Conservation (phyloP, 805 yeast genomes). For the Teunomyces stri region DNA sequence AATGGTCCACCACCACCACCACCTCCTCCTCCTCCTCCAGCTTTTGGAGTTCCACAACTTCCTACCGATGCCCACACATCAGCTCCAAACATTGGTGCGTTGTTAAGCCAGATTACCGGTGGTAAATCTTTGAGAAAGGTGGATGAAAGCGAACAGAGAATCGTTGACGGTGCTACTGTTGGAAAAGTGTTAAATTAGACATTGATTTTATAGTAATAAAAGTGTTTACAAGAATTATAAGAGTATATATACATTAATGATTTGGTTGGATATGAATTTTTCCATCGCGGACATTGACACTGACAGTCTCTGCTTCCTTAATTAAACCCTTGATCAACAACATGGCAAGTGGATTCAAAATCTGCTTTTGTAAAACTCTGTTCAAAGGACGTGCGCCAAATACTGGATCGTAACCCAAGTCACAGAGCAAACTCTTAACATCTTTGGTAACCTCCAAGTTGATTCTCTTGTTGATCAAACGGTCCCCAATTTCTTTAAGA, state of each 20-base stretch:
- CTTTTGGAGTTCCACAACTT: conserved; percentile 26
- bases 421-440: conserved; percentile 77
- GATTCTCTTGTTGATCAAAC: conserved; percentile 78
- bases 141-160: conserved; percentile 44
- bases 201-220: conserved; percentile 1
- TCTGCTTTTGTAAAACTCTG: conserved; percentile 75
- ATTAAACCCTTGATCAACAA: conserved; percentile 78
- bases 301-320: conserved; percentile 33
- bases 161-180: conserved; percentile 45
- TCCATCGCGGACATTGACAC: conserved; percentile 23
- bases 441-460: conserved; percentile 49
- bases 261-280: conserved; percentile 31
- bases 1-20: conserved; percentile 23
- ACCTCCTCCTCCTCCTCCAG: conserved; percentile 32
- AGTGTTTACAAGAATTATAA: neutral
- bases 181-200: conserved; percentile 44
- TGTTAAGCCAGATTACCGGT: conserved; percentile 55
- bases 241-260: conserved; percentile 16
- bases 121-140: conserved; percentile 55
- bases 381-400: conserved; percentile 98
- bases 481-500: conserved; percentile 72
- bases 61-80: conserved; percentile 28
- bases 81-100: conserved; percentile 41
- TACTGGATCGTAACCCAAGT: conserved; percentile 83
- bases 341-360: conserved; percentile 88